Evolutionary conservation across 306 rosid species (phyloP).

Genomic region (Lagenaria siceraria): DNA sequence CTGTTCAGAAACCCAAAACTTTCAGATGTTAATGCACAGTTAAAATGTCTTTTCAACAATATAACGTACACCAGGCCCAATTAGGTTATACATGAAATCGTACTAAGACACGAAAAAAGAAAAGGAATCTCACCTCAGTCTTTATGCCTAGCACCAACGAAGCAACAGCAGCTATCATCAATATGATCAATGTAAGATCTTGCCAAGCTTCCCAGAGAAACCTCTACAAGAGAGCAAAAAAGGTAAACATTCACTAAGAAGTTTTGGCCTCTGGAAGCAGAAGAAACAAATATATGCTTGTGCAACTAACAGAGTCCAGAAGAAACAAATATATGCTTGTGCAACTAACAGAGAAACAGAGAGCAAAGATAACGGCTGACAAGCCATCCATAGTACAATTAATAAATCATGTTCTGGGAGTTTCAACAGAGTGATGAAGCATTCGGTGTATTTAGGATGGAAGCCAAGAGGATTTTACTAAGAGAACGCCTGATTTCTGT

Average conservation of each 20-base stretch:
- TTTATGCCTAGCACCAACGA: constrained; percentile 92
- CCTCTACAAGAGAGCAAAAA: constrained; percentile 39
- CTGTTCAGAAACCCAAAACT: constrained; percentile 26
- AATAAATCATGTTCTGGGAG: neutral
- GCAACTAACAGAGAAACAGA: neutral
- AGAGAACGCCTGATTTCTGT: neutral
- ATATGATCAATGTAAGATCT: constrained; percentile 89
- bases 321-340: neutral
- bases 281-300: neutral
- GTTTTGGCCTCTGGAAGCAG: neutral
- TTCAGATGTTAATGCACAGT: neutral
- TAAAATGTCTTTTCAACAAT: neutral
- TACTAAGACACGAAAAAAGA: neutral
- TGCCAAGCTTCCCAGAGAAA: constrained; percentile 99
- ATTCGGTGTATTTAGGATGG: neutral
- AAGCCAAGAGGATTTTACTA: neutral
- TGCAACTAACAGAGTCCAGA: neutral
- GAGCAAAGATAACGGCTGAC: neutral
- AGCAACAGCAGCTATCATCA: constrained; percentile 91
- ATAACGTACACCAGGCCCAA: neutral
- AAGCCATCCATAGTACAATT: neutral
- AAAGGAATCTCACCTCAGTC: constrained; percentile 58
- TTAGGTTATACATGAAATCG: neutral
- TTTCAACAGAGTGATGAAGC: neutral
- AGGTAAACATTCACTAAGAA: neutral